These are phyloP conservation scores for Venturia carpophila DNA, from an alignment of 2,329 filamentous ascomycete species.

Conservation along the genomic window DNA sequence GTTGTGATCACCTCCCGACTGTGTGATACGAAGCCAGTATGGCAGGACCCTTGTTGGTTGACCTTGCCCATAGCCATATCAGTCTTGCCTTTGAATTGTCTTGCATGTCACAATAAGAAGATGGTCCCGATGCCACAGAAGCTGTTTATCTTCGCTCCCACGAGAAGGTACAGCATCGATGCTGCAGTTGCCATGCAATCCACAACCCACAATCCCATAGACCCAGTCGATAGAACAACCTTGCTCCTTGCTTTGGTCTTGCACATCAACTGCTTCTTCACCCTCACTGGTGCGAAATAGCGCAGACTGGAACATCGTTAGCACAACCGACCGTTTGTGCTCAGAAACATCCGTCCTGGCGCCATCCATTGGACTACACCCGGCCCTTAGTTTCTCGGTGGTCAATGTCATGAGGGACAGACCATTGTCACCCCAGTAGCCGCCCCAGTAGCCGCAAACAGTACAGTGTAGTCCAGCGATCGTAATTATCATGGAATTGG, in stretches of 20 bases:
- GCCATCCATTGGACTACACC: not conserved
- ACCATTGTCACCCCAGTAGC: not conserved
- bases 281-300: not conserved
- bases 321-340: not conserved
- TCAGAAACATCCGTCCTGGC: not conserved
- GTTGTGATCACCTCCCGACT: not conserved
- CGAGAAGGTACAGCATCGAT: not conserved
- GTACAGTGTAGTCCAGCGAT: not conserved
- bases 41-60: not conserved
- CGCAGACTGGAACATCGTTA: not conserved
- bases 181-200: constrained; percentile 10
- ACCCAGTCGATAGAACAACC: not conserved
- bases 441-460: not conserved
- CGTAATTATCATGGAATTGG: not conserved
- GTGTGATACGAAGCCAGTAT: not conserved
- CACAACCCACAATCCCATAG: not conserved
- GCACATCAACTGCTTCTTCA: not conserved
- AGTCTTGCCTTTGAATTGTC: too few relatives aligned
- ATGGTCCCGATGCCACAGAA: not conserved
- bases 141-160: not conserved
- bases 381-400: too few relatives aligned
- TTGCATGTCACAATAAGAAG: not conserved
- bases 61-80: not conserved
- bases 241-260: not conserved
- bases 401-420: not conserved